Percentiles rank a stretch among this genome's conserved stretches.
Evolutionary conservation across 2,329 filamentous ascomycete genomes (phyloP).

Genomic region (Albophoma yamanashiensis): DNA sequence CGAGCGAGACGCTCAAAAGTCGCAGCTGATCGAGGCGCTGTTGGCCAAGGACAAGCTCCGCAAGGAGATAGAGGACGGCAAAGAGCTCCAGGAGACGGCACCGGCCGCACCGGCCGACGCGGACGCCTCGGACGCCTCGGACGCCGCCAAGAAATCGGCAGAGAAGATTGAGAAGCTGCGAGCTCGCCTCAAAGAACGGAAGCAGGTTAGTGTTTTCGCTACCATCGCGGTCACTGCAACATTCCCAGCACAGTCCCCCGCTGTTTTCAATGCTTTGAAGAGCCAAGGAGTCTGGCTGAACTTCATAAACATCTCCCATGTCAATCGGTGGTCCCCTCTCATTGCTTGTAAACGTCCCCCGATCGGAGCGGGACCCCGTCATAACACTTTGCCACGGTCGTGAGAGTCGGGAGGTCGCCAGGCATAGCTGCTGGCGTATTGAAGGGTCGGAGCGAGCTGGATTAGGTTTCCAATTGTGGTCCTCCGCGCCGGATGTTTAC

Average conservation of each 20-base stretch:
- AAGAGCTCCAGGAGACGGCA: constrained; percentile 27
- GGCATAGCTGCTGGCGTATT: too few relatives aligned
- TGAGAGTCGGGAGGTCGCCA: too few relatives aligned
- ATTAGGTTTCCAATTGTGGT: background rate
- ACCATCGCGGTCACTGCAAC: background rate
- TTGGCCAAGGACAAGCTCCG: constrained; percentile 50
- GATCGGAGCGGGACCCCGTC: too few relatives aligned
- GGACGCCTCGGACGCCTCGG: constrained; percentile 22
- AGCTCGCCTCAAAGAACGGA: constrained; percentile 41
- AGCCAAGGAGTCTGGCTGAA: too few relatives aligned
- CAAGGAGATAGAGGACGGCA: constrained; percentile 38
- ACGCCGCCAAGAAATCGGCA: constrained; percentile 27
- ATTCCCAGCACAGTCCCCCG: too few relatives aligned
- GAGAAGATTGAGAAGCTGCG: constrained; percentile 51
- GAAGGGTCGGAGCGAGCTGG: background rate
- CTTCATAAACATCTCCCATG: too few relatives aligned
- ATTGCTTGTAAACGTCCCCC: too few relatives aligned
- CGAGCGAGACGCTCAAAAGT: constrained; percentile 46
- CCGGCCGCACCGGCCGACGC: constrained; percentile 22
- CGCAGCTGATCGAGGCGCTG: constrained; percentile 48
- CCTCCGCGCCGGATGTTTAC: too few relatives aligned
- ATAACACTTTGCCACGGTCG: too few relatives aligned
- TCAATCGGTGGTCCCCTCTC: too few relatives aligned
- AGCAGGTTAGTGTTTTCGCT: constrained; percentile 39
- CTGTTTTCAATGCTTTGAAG: too few relatives aligned